Evolutionary conservation across 176 grass and related monocot genomes (phyloP), one percentile per base, ranked within the genome.

Genomic region (Oryza glumipatula): DNA sequence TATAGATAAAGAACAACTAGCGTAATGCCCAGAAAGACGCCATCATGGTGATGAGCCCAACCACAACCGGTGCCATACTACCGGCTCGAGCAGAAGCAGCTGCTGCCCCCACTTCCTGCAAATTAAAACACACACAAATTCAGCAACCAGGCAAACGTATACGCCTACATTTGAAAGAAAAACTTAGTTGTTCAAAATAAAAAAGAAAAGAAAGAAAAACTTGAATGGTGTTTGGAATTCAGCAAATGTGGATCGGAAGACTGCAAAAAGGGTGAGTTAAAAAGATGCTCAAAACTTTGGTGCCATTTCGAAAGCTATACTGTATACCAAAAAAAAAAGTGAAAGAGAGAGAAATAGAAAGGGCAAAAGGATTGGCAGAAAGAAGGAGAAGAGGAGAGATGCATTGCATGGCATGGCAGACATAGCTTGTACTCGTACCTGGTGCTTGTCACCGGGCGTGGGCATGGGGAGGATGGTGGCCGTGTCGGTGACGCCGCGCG

Each of bases 391-490:
- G 39, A 41, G 7, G 39, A 41, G 68, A 61, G 19, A 76, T 28
- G 7, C 61, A 35, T 52, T 85, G 74, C 74, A 54, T 54, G 84
- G 56, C 68, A 49, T 14, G 48, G 11, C 46, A 14, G 13, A 49
- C 13, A 41, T 3, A 41, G 39, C 39, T 0, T 10, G 44, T 41
- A 41, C 44, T 45, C 35, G 26, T 69, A 98, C 95, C 91, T 92
- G 89, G 0, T 64, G 86, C 79, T 90, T 76, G 23, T 78, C 84
- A 19, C 89, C 91, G 2, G 89, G 87, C 48, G 93, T 82, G 47
- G 89, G 83, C 83, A 92, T 85, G 9, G 96, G 93, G 22, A 95
- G 86, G 70, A 98, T 90, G 77, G 96, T 88, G 68, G 91, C 87
- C 21, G 96, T 92, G 80, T 94, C 96, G 26, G 91, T 98, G 23